phyloP scores from a whole-genome alignment of 2,329 filamentous ascomycete species.

The Gremmenia infestans region DNA sequence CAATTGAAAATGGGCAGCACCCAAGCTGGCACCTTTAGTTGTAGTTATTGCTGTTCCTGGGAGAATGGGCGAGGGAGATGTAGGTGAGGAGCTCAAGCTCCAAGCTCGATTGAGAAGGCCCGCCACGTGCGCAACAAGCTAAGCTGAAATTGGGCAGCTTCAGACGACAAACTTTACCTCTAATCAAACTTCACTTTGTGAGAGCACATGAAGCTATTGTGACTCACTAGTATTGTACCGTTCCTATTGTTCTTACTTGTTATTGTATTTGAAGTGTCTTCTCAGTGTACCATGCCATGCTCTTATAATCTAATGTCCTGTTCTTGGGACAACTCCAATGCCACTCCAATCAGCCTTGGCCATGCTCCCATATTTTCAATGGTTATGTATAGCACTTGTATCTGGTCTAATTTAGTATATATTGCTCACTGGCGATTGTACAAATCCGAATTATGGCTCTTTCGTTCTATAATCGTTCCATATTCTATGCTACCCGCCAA shows the following conservation, averaged over 20 bases:
- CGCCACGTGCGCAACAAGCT: conserved; percentile 6
- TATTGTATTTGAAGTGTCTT: not conserved
- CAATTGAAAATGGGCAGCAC: conserved; percentile 5
- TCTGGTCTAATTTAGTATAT: too few relatives aligned
- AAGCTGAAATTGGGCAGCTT: not conserved
- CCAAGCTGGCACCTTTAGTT: conserved; percentile 11
- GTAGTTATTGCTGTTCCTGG: conserved; percentile 3
- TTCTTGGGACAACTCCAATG: too few relatives aligned
- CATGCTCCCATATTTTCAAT: too few relatives aligned
- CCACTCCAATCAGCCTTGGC: too few relatives aligned
- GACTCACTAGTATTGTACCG: not conserved
- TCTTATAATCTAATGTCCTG: too few relatives aligned
- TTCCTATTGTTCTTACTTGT: not conserved
- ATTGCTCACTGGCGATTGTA: too few relatives aligned
- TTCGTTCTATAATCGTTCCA: too few relatives aligned
- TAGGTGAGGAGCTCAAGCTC: conserved; percentile 13
- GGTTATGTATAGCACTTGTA: too few relatives aligned
- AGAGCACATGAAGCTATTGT: not conserved
- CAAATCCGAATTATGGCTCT: too few relatives aligned
- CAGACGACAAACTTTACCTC: not conserved
- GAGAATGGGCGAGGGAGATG: conserved; percentile 1
- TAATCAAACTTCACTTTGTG: not conserved
- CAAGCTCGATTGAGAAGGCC: conserved; percentile 8
- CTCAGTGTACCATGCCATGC: not conserved
- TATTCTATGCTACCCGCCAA: too few relatives aligned